phyloP scores from a whole-genome alignment of 2,329 filamentous ascomycete species.

The Lithohypha guttulata region DNA sequence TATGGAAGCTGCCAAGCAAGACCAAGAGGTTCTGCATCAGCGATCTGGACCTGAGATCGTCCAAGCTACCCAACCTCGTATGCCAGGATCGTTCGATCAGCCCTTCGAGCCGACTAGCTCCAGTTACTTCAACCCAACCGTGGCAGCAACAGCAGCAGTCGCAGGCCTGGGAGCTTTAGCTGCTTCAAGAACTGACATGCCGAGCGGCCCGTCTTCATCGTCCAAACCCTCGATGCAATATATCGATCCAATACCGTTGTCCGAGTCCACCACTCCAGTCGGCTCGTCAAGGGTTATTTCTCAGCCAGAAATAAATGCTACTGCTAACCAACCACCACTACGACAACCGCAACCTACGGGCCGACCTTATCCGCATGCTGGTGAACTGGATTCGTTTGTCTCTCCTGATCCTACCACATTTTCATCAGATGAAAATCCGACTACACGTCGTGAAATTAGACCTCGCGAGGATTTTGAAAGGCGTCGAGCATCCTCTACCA shows the following conservation, averaged over 20 bases:
- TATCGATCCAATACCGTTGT: slow-evolving; percentile 30
- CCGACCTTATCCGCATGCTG: slow-evolving; percentile 6
- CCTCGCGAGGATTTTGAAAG: slow-evolving; percentile 6
- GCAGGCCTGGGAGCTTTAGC: slow-evolving; percentile 35
- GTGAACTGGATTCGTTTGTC: background rate
- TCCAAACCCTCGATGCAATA: slow-evolving; percentile 51
- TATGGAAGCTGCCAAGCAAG: slow-evolving; percentile 2
- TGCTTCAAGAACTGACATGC: slow-evolving; percentile 23
- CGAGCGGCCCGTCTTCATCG: slow-evolving; percentile 10
- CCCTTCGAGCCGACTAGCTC: background rate
- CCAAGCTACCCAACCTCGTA: background rate
- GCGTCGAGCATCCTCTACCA: background rate
- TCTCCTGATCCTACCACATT: slow-evolving; percentile 2
- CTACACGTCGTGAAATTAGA: slow-evolving; percentile 28
- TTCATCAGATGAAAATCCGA: slow-evolving; percentile 6
- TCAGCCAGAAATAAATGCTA: slow-evolving; percentile 8
- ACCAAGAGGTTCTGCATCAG: background rate
- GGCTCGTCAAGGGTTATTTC: slow-evolving; percentile 43
- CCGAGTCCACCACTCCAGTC: slow-evolving; percentile 22
- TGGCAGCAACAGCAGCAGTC: slow-evolving; percentile 30
- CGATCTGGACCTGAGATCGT: slow-evolving; percentile 1
- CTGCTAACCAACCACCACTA: slow-evolving; percentile 44
- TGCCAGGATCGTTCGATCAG: no score
- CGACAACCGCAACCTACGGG: slow-evolving; percentile 65
- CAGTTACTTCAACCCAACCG: slow-evolving; percentile 23